Evolutionary conservation across 2,329 filamentous ascomycete genomes (phyloP).

Genomic region (Trichoderma atroviride): DNA sequence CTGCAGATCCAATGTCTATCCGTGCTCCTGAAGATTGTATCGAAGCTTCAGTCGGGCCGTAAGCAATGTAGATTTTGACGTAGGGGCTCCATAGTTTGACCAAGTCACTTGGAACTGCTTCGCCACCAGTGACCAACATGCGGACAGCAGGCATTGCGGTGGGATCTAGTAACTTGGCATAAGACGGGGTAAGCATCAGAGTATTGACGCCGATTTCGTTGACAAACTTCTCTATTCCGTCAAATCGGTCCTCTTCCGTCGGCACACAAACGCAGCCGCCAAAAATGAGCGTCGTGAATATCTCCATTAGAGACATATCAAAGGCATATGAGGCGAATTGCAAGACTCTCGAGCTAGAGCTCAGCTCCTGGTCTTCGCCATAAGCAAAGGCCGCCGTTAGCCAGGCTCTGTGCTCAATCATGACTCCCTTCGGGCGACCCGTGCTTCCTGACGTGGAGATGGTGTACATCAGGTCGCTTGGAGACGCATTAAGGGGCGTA

Average conservation of each 20-base stretch:
- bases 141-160: constrained; percentile 5
- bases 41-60: constrained; percentile 19
- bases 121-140: constrained; percentile 28
- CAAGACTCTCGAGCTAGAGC: constrained; percentile 28
- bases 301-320: constrained; percentile 33
- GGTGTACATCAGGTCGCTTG: constrained; percentile 23
- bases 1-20: neutral
- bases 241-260: constrained; percentile 29
- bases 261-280: constrained; percentile 34
- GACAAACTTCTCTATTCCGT: constrained; percentile 28
- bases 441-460: constrained; percentile 36
- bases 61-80: constrained; percentile 14
- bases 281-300: constrained; percentile 3
- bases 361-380: neutral
- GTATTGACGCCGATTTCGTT: constrained; percentile 29
- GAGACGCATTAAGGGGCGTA: neutral
- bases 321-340: constrained; percentile 35
- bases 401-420: constrained; percentile 32
- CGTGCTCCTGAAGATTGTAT: constrained; percentile 2
- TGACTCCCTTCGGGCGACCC: constrained; percentile 33
- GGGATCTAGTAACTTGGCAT: constrained; percentile 33
- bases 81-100: neutral
- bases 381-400: constrained; percentile 12
- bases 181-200: constrained; percentile 34
- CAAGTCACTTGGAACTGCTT: constrained; percentile 27